Percentiles rank a stretch among this genome's conserved stretches.
These are phyloP conservation scores for Puccinia polysora DNA, from an alignment of 1,284 basidiomycete species.

Conservation along the genomic window DNA sequence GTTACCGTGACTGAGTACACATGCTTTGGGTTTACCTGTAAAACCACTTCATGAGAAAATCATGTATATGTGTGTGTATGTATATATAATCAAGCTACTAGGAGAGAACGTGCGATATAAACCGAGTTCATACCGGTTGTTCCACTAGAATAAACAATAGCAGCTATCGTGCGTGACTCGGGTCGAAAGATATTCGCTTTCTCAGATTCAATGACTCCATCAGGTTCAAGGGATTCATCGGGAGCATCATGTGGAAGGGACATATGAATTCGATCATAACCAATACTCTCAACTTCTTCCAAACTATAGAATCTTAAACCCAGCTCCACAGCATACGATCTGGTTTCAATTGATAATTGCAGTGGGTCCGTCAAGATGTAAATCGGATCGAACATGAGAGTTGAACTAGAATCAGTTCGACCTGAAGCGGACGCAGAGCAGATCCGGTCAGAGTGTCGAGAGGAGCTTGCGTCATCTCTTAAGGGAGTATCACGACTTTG, in stretches of 20 bases:
- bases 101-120: neutral
- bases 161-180: neutral
- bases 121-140: slow-evolving; percentile 26
- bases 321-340: neutral
- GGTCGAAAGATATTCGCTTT: slow-evolving; percentile 11
- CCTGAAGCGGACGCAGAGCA: neutral
- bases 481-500: too few relatives aligned
- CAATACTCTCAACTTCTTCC: slow-evolving; percentile 27
- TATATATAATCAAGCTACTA: neutral
- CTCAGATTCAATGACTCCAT: slow-evolving; percentile 1
- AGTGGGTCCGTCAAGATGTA: slow-evolving; percentile 25
- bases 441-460: neutral
- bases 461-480: too few relatives aligned
- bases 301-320: slow-evolving; percentile 25
- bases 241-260: neutral
- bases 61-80: neutral
- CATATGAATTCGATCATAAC: neutral
- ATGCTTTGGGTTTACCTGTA: slow-evolving; percentile 21
- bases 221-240: slow-evolving; percentile 1
- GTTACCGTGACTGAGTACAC: slow-evolving; percentile 27
- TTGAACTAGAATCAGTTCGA: neutral
- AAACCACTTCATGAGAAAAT: neutral
- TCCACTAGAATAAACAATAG: slow-evolving; percentile 36
- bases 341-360: neutral
- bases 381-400: neutral